Evolutionary conservation across 257 asterid genomes (phyloP), one percentile per base, ranked within the genome.

Genomic region (Solanum gracilifrons): DNA sequence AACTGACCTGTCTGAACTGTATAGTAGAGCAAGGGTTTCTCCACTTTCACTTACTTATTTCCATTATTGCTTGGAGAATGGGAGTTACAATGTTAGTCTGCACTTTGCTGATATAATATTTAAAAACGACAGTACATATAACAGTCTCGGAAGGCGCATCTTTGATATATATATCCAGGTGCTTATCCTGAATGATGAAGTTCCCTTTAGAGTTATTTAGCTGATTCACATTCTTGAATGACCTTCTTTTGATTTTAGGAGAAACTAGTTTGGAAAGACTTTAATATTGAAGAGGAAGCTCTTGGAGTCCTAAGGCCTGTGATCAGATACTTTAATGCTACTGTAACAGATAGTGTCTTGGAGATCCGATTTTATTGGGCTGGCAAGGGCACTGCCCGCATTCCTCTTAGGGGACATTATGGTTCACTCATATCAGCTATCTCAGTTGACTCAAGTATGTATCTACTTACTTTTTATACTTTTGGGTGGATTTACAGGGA

Each of bases 401-500:
- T 96, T 87, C 98, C 98, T 29, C 12, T 0, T 55, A 91, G 92
- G 91, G 98, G 98, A 75, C 95, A 93, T 55, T 95, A 96, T 66
- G 99, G 99, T 32, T 98, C 98, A 91, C 95, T 96, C 27, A 90
- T 96, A 88, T 96, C 99, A 43, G 99, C 98, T 79, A 95, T 95
- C 88, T 93, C 99, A 60, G 98, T 94, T 7, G 88, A 89, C 90
- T 88, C 96, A 18, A 58, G 98, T 94, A 89, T 89, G 93, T 82
- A 27, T 13, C 58, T 32, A 43, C 46, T 25, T 84, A 33, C 73
- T 37, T 64, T 64, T 32, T 79, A 31, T 41, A 32, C 9, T 41
- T 31, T 25, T 60, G 60, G 64, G 41, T 36, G 25, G 29, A 69
- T 73, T 46, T 27, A 58, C 43, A 16, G 32, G 69, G 88, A 31